A percentile compares a stretch with the other conserved stretches of the same genome.
Evolutionary conservation across 2,329 filamentous ascomycete species (phyloP).

Genomic region (Sporothrix euskadiensis): DNA sequence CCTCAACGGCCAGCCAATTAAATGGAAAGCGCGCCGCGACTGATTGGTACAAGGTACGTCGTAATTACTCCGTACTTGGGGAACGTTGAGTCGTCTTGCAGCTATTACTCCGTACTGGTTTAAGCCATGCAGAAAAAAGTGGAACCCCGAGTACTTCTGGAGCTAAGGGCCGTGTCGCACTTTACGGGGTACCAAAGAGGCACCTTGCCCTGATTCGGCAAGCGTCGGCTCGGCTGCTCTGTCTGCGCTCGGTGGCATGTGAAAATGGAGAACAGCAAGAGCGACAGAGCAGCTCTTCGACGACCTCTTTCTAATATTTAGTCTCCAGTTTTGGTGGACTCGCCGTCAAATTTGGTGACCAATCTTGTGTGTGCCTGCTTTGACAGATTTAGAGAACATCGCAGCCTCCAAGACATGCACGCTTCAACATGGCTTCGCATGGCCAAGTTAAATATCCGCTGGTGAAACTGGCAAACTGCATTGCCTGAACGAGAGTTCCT

Average conservation of each 20-base stretch:
- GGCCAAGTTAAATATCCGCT: background rate
- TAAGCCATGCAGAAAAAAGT: background rate
- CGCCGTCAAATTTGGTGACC: background rate
- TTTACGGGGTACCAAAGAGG: background rate
- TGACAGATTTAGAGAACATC: background rate
- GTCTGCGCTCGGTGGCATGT: conserved; percentile 19
- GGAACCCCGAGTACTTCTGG: background rate
- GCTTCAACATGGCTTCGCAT: background rate
- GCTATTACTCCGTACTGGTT: no score
- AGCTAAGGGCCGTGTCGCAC: background rate
- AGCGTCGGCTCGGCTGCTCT: conserved; percentile 18
- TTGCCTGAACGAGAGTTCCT: background rate
- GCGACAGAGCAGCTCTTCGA: background rate
- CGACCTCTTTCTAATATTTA: background rate
- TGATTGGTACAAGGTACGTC: conserved; percentile 3
- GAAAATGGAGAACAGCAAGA: conserved; percentile 13
- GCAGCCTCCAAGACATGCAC: background rate
- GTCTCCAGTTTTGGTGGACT: background rate
- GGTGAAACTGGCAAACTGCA: background rate
- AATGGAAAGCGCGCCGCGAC: background rate
- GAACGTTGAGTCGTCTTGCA: background rate
- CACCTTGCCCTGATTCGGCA: conserved; percentile 23
- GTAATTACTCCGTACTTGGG: background rate
- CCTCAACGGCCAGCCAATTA: background rate
- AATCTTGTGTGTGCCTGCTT: no score